phyloP scores from a whole-genome alignment of 2,329 filamentous ascomycete species.

The Pyricularia grisea region DNA sequence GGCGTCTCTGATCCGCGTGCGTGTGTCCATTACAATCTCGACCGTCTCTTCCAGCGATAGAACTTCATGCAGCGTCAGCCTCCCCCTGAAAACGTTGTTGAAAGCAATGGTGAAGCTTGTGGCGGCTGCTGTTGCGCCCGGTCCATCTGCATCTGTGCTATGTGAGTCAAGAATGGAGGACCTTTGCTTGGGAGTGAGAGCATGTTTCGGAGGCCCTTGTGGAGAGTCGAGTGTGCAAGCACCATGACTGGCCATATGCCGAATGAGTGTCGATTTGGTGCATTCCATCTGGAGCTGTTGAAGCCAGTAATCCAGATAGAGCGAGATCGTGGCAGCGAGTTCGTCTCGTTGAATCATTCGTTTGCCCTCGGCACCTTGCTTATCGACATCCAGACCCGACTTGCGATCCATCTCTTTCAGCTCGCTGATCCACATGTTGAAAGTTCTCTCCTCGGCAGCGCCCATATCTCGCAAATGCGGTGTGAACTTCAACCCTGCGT shows the following conservation, averaged over 20 bases:
- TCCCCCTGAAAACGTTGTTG: conserved; percentile 40
- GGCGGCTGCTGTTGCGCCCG: conserved; percentile 31
- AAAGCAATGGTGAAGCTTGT: conserved; percentile 48
- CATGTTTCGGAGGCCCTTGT: conserved; percentile 9
- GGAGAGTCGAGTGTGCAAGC: conserved; percentile 6
- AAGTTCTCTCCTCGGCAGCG: conserved; percentile 40
- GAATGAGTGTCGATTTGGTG: conserved; percentile 41
- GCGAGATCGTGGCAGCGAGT: conserved; percentile 38
- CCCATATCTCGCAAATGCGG: conserved; percentile 49
- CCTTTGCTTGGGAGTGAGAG: conserved; percentile 45
- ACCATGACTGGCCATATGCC: conserved; percentile 37
- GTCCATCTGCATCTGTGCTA: conserved; percentile 28
- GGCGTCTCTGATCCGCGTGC: conserved; percentile 40
- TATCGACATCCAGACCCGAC: conserved; percentile 42
- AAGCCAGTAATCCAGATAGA: conserved; percentile 47
- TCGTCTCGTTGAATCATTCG: conserved; percentile 35
- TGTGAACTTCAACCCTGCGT: conserved; percentile 51
- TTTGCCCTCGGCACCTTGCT: conserved; percentile 10
- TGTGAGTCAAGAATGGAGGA: conserved; percentile 39
- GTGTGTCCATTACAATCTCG: conserved; percentile 43
- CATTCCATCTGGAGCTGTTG: conserved; percentile 38
- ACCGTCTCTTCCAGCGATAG: conserved; percentile 43
- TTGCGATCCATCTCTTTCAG: conserved; percentile 47
- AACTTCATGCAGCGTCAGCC: conserved; percentile 41
- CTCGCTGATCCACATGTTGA: conserved; percentile 47